Base-by-base conservation (phyloP, 2,329 filamentous ascomycete genomes). In the Shiraia bambusicola region DNA sequence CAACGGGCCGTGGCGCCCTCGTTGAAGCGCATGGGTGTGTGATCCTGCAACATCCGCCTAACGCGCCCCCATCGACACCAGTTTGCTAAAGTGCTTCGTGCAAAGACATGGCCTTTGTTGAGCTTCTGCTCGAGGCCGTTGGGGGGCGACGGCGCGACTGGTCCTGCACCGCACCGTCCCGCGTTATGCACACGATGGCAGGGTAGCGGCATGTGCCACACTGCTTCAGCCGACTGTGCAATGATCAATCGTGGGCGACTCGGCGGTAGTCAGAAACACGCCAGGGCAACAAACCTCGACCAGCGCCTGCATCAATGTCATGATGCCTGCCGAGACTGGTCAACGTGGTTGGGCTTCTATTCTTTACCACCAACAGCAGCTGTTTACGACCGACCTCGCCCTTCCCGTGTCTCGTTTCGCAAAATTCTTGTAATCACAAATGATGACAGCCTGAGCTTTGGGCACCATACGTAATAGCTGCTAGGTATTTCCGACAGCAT, bases 1-100 rank as follows among this genome's bases (percentile, higher is more conserved):
- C 61, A 54, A 65, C 63, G 61, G 64, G 56, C 61, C 62, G 63
- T 57, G 53, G 57, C 61, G 59, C 58, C 45, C 44, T 57, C 53
- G 52, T 48, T 51, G 50, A 36, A 40, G 40, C 42, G 57, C 58
- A 62, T 56, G 58, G 62, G 54, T 58, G 54, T 58, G 52, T 42
- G 44, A 41, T 50, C 51, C 48, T 50, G 51, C 45, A 43, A 38
- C 43, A 48, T 47, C 55, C 56, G 54, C 46, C 53, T 58, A 52
- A 56, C 47, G 47, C 47, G 47, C 54, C 51, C 54, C 53, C 52
- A 54, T 45, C 42, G 47, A 50, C 45, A 28, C 49, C 44, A 45
- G 50, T 45, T 50, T 51, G n/a, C n/a, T n/a, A n/a, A n/a, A n/a
- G n/a, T 22, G 19, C 19, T 22, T 22, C 56, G 49, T 54, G 39